These are phyloP conservation scores for Phaeotremella skinneri DNA, from an alignment of 768 basidiomycete species.

Conservation along the genomic window DNA sequence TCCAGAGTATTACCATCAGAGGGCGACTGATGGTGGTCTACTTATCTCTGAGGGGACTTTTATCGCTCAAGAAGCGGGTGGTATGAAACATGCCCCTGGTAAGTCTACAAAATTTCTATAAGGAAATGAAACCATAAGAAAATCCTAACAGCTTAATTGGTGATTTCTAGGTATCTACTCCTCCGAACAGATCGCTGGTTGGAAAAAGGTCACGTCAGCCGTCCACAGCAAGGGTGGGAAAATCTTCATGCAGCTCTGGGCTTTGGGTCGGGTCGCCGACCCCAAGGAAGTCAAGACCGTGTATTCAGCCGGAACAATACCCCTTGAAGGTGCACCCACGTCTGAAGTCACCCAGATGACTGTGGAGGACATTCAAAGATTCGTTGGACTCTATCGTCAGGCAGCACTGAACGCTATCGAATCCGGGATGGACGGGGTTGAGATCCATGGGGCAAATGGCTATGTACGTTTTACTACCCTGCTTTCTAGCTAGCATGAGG, in stretches of 20 bases:
- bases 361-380: constrained; percentile 54
- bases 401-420: constrained; percentile 62
- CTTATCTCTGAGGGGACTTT: constrained; percentile 43
- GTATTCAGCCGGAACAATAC: constrained; percentile 23
- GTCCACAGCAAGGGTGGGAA: constrained; percentile 61
- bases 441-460: constrained; percentile 55
- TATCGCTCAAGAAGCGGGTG: constrained; percentile 19
- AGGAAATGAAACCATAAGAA: no score
- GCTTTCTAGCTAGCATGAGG: not conserved
- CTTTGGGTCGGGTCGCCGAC: constrained; percentile 53
- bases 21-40: constrained; percentile 48
- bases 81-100: constrained; percentile 18
- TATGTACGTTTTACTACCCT: constrained; percentile 13
- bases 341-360: constrained; percentile 34
- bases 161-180: constrained; percentile 68
- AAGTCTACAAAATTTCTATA: not conserved
- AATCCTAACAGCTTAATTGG: no score
- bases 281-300: constrained; percentile 23
- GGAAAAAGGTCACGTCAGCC: constrained; percentile 61
- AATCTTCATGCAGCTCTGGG: constrained; percentile 63
- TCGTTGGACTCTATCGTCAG: constrained; percentile 56
- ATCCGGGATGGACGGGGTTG: constrained; percentile 70
- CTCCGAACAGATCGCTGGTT: constrained; percentile 60
- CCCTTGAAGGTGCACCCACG: constrained; percentile 14
- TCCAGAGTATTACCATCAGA: constrained; percentile 46